A percentile compares a stretch with the other conserved stretches of the same genome.
These are phyloP conservation scores for Vigna angularis DNA, from an alignment of 306 rosid species.

Conservation along the genomic window DNA sequence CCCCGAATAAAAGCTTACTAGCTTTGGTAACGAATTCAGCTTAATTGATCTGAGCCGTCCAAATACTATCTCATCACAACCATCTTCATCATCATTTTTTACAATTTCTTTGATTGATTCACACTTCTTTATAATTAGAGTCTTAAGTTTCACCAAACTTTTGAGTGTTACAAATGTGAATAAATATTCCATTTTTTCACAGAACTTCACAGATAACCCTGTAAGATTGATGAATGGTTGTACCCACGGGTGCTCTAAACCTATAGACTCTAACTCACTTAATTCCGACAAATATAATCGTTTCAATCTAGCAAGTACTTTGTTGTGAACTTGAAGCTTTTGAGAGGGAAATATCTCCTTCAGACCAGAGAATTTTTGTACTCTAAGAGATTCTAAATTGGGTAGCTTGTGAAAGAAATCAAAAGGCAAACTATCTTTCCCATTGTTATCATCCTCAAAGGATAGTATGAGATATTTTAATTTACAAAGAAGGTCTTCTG, in stretches of 20 bases:
- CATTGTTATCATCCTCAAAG: no score
- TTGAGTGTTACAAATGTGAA: slow-evolving; percentile 17
- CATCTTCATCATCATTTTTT: neutral
- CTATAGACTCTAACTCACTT: no score
- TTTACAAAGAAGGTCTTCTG: no score
- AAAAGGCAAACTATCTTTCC: no score
- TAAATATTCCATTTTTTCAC: neutral
- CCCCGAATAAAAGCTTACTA: slow-evolving; percentile 10
- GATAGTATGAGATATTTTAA: accelerated
- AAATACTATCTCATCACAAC: neutral
- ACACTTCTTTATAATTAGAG: neutral
- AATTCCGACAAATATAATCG: accelerated
- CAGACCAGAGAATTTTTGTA: no score
- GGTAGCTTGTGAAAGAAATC: no score
- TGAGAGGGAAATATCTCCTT: no score
- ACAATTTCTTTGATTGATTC: neutral
- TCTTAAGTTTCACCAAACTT: slow-evolving; percentile 22
- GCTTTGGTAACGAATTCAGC: neutral
- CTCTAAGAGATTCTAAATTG: no score
- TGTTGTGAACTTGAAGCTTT: no score
- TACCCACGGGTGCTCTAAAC: no score
- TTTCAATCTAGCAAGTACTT: no score
- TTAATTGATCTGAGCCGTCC: neutral
- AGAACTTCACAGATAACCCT: accelerated
- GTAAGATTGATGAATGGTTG: no score